A percentile compares a stretch with the other conserved stretches of the same genome.
Evolutionary conservation across 257 asterid species (phyloP).

Genomic region (Solanum chaucha): DNA sequence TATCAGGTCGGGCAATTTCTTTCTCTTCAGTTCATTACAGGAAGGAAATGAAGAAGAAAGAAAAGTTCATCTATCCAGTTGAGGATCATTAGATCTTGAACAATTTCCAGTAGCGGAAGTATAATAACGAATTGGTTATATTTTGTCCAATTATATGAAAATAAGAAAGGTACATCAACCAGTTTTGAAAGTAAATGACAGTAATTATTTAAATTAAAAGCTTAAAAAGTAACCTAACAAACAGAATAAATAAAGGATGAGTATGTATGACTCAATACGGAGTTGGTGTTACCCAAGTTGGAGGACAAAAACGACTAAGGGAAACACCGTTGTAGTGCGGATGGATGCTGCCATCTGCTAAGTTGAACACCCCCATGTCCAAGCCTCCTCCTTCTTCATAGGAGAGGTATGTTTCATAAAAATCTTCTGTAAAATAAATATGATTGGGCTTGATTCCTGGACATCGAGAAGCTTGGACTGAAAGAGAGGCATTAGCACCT

Average conservation of each 20-base stretch:
- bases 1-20: too few relatives aligned
- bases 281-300: background rate
- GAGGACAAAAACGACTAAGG: background rate
- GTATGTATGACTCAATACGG: too few relatives aligned
- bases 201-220: too few relatives aligned
- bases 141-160: too few relatives aligned
- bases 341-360: background rate
- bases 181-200: background rate
- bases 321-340: background rate
- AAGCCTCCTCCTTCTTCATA: background rate
- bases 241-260: background rate
- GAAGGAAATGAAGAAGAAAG: too few relatives aligned
- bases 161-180: background rate
- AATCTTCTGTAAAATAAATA: background rate
- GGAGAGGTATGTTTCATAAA: background rate
- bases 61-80: too few relatives aligned
- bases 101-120: background rate
- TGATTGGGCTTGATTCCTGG: background rate
- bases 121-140: background rate
- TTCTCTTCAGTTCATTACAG: too few relatives aligned
- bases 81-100: too few relatives aligned
- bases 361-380: background rate
- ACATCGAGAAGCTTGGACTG: background rate
- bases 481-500: background rate
- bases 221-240: background rate